Evolutionary conservation across 805 yeast genomes (phyloP), one percentile per base, ranked within the genome.

Genomic region (Saccharomycopsis synnaedendra): DNA sequence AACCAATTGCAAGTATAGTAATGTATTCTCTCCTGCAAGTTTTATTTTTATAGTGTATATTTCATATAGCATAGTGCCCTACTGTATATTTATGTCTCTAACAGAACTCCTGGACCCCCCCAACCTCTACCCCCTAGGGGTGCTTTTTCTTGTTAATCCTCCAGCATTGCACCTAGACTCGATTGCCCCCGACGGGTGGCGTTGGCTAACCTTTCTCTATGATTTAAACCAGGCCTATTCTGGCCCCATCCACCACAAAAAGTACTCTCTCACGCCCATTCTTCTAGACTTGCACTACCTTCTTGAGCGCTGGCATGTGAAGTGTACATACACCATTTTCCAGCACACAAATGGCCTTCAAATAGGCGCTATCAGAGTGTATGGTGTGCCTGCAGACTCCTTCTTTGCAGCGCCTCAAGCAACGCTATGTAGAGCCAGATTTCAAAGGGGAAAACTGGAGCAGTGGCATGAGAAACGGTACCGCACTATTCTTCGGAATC

Each of bases 321-420:
- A 69, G 57, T 68, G 75, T 3, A 78, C 85, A 0, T 78, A 66
- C 53, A 64, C 54, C 47, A 41, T 57, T 7, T 37, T 60, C 44
- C 55, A 42, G 41, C 52, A 7, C 19, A 53, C 3, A 51, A 60
- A 6, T 44, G 58, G 2, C 7, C 43, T 3, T 28, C 40, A 19
- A 5, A 31, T 64, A 3, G 59, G 58, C 3, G 62, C 49, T 46
- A 49, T 76, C 1, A 62, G 85, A 50, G 54, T 80, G 0, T 80
- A 77, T 51, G 57, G 64, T 1, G 55, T 79, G 1, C 78, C 81
- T 0, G 48, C 54, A 6, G 83, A 78, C 59, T 54, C 67, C 1
- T 54, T 55, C 19, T 19, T 0, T 70, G 71, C 0, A 53, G 61
- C 3, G 49, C 65, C 8, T 56, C 52, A 35, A 39, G 76, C 0